A percentile compares a stretch with the other conserved stretches of the same genome.
Evolutionary conservation across 2,329 filamentous ascomycete species (phyloP).

Genomic region (Phaeosphaeria sp.): DNA sequence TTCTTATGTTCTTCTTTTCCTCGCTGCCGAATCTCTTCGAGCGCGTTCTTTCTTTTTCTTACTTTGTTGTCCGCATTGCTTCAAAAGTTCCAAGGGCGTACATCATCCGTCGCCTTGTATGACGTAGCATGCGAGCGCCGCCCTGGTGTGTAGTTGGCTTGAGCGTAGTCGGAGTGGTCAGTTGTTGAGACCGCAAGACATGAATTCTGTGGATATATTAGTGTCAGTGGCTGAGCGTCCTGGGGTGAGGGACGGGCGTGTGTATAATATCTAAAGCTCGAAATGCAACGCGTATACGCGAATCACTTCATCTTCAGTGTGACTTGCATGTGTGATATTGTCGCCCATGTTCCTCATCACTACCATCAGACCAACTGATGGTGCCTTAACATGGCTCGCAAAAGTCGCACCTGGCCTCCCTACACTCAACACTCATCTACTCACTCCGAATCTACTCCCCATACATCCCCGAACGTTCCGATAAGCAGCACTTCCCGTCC

Average conservation of each 20-base stretch:
- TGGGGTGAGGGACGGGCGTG: slow-evolving; percentile 7
- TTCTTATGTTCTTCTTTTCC: slow-evolving; percentile 8
- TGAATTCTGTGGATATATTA: slow-evolving; percentile 12
- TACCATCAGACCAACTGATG: no score
- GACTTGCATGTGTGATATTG: background rate
- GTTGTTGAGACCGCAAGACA: background rate
- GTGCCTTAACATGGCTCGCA: no score
- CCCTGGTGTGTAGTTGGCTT: background rate
- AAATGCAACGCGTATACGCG: slow-evolving; percentile 7
- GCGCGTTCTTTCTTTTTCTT: background rate
- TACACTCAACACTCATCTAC: background rate
- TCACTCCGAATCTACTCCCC: background rate
- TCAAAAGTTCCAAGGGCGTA: background rate
- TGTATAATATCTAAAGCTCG: slow-evolving; percentile 18
- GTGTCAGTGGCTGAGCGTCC: slow-evolving; percentile 3
- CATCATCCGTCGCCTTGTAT: background rate
- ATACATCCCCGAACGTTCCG: background rate
- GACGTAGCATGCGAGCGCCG: background rate
- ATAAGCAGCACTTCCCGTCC: background rate
- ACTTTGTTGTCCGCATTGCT: background rate
- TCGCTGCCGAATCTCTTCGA: slow-evolving; percentile 1
- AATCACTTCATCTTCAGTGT: background rate
- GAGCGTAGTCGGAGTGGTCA: slow-evolving; percentile 1
- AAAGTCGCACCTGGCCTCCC: no score
- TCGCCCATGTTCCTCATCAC: no score